Evolutionary conservation across 768 basidiomycete species (phyloP).

Genomic region (Termitomyces sp.): DNA sequence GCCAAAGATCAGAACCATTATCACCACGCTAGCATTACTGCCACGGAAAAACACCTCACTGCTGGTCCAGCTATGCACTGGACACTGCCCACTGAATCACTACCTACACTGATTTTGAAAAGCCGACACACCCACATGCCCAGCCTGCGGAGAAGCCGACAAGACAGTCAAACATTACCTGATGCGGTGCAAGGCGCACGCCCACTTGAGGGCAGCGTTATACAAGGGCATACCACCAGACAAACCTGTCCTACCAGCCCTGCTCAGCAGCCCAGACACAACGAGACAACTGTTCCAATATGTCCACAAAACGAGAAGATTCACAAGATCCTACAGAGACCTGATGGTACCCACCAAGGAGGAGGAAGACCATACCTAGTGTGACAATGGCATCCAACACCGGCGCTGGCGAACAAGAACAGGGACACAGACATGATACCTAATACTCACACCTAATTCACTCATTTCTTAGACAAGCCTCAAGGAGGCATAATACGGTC

Average conservation of each 20-base stretch:
- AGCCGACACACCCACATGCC: conserved; percentile 23
- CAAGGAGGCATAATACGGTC: neutral
- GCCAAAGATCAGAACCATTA: conserved; percentile 12
- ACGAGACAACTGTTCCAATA: conserved; percentile 3
- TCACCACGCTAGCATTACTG: conserved; percentile 6
- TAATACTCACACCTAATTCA: neutral
- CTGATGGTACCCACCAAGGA: neutral
- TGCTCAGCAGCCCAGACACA: neutral
- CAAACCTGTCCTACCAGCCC: neutral
- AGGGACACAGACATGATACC: neutral
- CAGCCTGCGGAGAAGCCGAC: conserved; percentile 13
- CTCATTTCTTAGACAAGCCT: neutral
- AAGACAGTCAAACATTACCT: conserved; percentile 30
- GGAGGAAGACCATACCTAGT: neutral
- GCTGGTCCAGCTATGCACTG: no score
- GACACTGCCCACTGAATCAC: conserved; percentile 25
- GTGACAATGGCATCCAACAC: neutral
- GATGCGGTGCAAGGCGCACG: conserved; percentile 22
- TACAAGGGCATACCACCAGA: neutral
- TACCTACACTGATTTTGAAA: conserved; percentile 25
- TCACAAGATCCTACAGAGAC: neutral
- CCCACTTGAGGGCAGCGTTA: neutral
- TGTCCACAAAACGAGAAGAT: conserved; percentile 17
- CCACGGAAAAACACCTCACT: conserved; percentile 16
- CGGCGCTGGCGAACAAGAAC: no score